A percentile compares a stretch with the other conserved stretches of the same genome.
Conservation (phyloP, 1,139 yeast genomes). For the Pichia sp. region DNA sequence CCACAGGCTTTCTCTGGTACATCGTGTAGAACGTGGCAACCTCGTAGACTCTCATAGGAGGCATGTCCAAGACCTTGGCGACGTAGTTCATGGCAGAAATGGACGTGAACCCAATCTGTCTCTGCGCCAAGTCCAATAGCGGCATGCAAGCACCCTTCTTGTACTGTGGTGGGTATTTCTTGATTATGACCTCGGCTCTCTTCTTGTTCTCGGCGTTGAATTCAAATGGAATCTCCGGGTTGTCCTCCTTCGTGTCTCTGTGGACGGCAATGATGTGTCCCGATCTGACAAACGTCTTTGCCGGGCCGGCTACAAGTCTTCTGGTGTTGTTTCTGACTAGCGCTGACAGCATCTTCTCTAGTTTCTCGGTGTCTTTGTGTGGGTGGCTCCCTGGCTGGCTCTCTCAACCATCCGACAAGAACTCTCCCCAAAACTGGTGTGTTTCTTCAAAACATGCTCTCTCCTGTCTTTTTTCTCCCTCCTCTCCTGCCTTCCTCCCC, state of each 20-base stretch:
- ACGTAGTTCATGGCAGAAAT: conserved; percentile 92
- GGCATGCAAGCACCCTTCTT: conserved; percentile 91
- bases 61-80: conserved; percentile 80
- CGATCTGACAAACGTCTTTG: conserved; percentile 18
- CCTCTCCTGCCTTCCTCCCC: background rate
- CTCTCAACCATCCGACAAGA: background rate
- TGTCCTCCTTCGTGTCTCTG: conserved; percentile 67
- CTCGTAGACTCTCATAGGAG: conserved; percentile 93
- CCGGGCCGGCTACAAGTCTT: conserved; percentile 7
- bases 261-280: conserved; percentile 51
- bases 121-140: conserved; percentile 79
- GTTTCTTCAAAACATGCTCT: background rate
- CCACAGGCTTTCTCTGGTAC: conserved; percentile 87
- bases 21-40: conserved; percentile 91
- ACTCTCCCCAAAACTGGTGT: background rate
- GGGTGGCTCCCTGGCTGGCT: background rate
- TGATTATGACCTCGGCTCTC: conserved; percentile 68
- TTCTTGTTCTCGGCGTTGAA: conserved; percentile 62
- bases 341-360: conserved; percentile 9
- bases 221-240: conserved; percentile 66
- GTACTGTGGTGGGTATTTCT: conserved; percentile 81
- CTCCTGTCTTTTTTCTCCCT: background rate
- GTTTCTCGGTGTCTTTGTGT: background rate
- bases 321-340: conserved; percentile 14
- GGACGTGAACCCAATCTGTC: conserved; percentile 83